Evolutionary conservation across 2,329 filamentous ascomycete genomes (phyloP).

Genomic region (Raffaelea ambrosiae): DNA sequence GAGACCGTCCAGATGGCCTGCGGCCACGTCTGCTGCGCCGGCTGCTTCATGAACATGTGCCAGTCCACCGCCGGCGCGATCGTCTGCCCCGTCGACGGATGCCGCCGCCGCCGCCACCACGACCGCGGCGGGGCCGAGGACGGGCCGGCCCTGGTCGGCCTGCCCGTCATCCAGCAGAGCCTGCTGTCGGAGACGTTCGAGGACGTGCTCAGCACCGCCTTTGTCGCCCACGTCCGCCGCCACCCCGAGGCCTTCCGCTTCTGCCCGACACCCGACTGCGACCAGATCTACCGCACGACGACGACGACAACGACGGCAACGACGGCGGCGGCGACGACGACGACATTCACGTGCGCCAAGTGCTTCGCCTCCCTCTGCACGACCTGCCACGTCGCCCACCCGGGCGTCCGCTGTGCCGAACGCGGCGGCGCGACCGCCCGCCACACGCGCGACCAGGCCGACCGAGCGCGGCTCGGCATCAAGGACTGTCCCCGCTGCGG

Average conservation of each 20-base stretch:
- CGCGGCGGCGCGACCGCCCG: neutral
- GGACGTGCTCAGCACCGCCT: slow-evolving; percentile 26
- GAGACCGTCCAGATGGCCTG: slow-evolving; percentile 26
- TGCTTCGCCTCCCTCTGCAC: slow-evolving; percentile 28
- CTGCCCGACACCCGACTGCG: slow-evolving; percentile 35
- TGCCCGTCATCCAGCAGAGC: slow-evolving; percentile 16
- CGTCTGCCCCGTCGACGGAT: neutral
- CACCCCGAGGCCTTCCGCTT: slow-evolving; percentile 23
- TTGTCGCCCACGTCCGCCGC: slow-evolving; percentile 23
- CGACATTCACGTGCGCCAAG: slow-evolving; percentile 23
- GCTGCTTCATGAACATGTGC: slow-evolving; percentile 30
- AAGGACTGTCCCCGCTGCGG: slow-evolving; percentile 5
- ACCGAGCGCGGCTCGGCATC: slow-evolving; percentile 3
- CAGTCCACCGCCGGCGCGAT: neutral
- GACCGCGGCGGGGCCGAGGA: neutral
- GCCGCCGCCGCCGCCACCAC: neutral
- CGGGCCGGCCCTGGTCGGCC: neutral
- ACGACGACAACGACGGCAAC: neutral
- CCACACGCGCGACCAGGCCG: too few relatives aligned
- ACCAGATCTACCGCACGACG: slow-evolving; percentile 28
- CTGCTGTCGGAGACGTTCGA: slow-evolving; percentile 25
- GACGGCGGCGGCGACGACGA: neutral
- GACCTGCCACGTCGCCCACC: slow-evolving; percentile 24
- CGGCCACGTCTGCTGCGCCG: slow-evolving; percentile 30
- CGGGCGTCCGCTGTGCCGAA: slow-evolving; percentile 7